A percentile compares a stretch with the other conserved stretches of the same genome.
phyloP scores from a whole-genome alignment of 805 yeast species.

The Candida arabinofermentans region DNA sequence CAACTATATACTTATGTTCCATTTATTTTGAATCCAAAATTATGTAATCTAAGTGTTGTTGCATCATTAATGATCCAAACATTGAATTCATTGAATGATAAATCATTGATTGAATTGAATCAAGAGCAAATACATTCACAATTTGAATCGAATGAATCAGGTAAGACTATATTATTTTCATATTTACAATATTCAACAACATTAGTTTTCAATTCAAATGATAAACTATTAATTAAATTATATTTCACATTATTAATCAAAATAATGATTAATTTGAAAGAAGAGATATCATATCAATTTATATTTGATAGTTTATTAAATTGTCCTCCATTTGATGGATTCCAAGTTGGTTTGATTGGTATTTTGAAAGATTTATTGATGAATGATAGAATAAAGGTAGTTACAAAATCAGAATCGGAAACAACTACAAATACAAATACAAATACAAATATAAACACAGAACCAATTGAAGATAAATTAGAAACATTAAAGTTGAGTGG shows the following conservation, averaged over 20 bases:
- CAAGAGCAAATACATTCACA: conserved; percentile 2
- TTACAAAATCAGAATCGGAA: too few species aligned
- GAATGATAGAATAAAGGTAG: too few species aligned
- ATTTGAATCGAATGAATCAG: conserved; percentile 2
- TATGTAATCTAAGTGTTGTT: conserved; percentile 15
- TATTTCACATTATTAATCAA: conserved; percentile 61
- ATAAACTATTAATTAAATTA: conserved; percentile 26
- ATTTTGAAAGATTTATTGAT: conserved; percentile 65
- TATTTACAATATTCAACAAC: conserved; percentile 24
- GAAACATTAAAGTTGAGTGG: conserved; percentile 20
- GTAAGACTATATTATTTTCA: conserved; percentile 13
- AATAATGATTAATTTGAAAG: conserved; percentile 55
- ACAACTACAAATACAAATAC: too few species aligned
- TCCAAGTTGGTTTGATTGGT: conserved; percentile 57
- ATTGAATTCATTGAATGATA: conserved; percentile 14
- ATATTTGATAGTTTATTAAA: conserved; percentile 57
- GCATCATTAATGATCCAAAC: conserved; percentile 18
- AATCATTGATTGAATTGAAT: not conserved
- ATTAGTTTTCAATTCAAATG: conserved; percentile 12
- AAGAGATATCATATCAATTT: conserved; percentile 53
- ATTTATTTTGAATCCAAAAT: conserved; percentile 21
- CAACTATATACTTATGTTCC: conserved; percentile 42
- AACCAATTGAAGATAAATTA: not conserved
- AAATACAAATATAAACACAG: not conserved
- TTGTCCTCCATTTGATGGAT: conserved; percentile 59